A percentile compares a stretch with the other conserved stretches of the same genome.
Conservation (phyloP, 192 early-diverging fungal species). For the Podila epigama region DNA sequence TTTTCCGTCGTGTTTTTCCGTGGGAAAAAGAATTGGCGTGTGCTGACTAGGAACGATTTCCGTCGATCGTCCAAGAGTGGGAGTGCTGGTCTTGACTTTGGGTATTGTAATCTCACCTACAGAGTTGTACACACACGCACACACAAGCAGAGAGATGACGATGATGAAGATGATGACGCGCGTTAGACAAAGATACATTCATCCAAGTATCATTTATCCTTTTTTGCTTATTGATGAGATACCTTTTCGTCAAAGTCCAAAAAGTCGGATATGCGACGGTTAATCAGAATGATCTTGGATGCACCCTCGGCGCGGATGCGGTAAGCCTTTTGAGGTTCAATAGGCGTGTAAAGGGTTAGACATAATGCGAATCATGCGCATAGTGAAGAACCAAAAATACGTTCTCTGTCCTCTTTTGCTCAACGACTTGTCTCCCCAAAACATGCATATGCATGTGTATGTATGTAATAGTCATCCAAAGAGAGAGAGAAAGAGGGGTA, state of each 20-base stretch:
- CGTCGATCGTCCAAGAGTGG: slow-evolving; percentile 49
- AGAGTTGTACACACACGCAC: no score
- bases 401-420: background rate
- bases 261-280: slow-evolving; percentile 59
- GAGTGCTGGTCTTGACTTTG: slow-evolving; percentile 50
- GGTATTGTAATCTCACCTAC: slow-evolving; percentile 45
- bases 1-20: slow-evolving; percentile 57
- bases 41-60: slow-evolving; percentile 47
- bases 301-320: slow-evolving; percentile 51
- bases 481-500: slow-evolving; percentile 11
- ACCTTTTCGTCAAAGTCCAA: slow-evolving; percentile 61
- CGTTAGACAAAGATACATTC: background rate
- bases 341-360: slow-evolving; percentile 2
- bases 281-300: slow-evolving; percentile 40
- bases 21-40: slow-evolving; percentile 44
- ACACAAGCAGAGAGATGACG: slow-evolving; percentile 11
- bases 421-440: no score
- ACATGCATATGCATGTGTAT: no score
- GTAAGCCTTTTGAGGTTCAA: slow-evolving; percentile 36
- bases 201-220: background rate
- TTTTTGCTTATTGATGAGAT: background rate
- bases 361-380: slow-evolving; percentile 7
- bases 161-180: background rate
- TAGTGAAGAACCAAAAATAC: background rate
- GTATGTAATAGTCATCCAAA: slow-evolving; percentile 3